Conservation (phyloP, 345 rosid species). For the Salix exigua region DNA sequence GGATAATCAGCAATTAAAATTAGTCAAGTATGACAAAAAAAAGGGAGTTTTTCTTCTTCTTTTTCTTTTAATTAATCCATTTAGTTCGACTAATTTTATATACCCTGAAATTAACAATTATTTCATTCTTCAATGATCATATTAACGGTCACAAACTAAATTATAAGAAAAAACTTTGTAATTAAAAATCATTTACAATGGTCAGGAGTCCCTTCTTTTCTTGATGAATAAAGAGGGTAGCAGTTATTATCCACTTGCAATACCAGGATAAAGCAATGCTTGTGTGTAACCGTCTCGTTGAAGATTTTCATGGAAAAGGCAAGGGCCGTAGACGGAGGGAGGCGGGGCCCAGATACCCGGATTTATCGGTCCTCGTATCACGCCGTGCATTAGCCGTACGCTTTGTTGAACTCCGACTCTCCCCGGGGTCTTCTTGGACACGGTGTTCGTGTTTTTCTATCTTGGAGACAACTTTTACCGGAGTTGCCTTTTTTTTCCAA, state of each 20-base stretch:
- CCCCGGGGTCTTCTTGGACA: background rate
- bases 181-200: too few relatives aligned
- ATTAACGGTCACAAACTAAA: too few relatives aligned
- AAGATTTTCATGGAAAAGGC: slow-evolving; percentile 1
- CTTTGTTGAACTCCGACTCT: slow-evolving; percentile 4
- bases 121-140: too few relatives aligned
- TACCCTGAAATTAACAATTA: too few relatives aligned
- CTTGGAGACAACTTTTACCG: background rate
- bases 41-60: too few relatives aligned
- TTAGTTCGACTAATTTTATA: too few relatives aligned
- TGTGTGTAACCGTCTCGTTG: background rate
- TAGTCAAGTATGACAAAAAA: too few relatives aligned
- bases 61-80: too few relatives aligned
- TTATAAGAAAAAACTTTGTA: too few relatives aligned
- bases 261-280: background rate
- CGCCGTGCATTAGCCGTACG: slow-evolving; percentile 55
- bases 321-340: background rate
- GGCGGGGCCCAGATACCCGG: slow-evolving; percentile 25
- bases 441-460: background rate
- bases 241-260: background rate
- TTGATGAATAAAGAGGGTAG: background rate
- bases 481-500: background rate
- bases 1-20: too few relatives aligned
- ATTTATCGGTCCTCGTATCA: slow-evolving; percentile 46
- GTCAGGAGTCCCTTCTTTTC: too few relatives aligned